Percentiles rank a stretch among this genome's conserved stretches.
phyloP scores from a whole-genome alignment of 2,329 filamentous ascomycete species.

The Pestalotiopsis sp. region DNA sequence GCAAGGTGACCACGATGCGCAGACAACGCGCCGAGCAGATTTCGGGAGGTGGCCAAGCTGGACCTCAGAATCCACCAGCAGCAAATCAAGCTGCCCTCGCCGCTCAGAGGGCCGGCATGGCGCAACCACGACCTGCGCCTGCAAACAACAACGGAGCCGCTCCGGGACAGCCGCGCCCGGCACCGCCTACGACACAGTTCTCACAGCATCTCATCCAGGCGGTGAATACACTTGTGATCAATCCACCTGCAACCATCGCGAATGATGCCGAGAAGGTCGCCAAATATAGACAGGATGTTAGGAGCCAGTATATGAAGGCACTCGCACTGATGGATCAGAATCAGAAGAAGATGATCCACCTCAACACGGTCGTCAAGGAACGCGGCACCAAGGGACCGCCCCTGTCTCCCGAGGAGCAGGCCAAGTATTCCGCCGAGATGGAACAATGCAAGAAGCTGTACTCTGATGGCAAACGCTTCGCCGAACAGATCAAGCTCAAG shows the following conservation, averaged over 20 bases:
- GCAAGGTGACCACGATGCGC: constrained; percentile 47
- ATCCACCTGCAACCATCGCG: neutral
- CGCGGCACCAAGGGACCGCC: constrained; percentile 25
- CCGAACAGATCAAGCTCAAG: neutral
- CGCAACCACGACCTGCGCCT: constrained; percentile 13
- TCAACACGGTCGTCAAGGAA: constrained; percentile 28
- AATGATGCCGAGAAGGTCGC: constrained; percentile 20
- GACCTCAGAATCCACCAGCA: constrained; percentile 1
- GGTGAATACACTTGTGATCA: constrained; percentile 1
- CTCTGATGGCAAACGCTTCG: constrained; percentile 1
- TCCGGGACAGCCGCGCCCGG: constrained; percentile 2
- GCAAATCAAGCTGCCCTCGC: constrained; percentile 6
- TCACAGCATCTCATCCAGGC: neutral
- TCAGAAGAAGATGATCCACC: constrained; percentile 19
- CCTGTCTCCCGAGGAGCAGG: constrained; percentile 22
- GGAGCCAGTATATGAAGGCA: constrained; percentile 24
- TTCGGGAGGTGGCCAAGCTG: constrained; percentile 24
- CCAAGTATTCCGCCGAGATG: neutral
- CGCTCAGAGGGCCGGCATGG: constrained; percentile 10
- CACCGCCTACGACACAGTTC: neutral
- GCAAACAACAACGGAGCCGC: neutral
- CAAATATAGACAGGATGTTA: constrained; percentile 23
- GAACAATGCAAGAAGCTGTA: neutral
- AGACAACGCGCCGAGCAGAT: constrained; percentile 23
- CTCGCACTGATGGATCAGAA: constrained; percentile 29